Base-by-base conservation (phyloP, 352 stramenopile genomes). In the Nothophytophthora sp. region DNA sequence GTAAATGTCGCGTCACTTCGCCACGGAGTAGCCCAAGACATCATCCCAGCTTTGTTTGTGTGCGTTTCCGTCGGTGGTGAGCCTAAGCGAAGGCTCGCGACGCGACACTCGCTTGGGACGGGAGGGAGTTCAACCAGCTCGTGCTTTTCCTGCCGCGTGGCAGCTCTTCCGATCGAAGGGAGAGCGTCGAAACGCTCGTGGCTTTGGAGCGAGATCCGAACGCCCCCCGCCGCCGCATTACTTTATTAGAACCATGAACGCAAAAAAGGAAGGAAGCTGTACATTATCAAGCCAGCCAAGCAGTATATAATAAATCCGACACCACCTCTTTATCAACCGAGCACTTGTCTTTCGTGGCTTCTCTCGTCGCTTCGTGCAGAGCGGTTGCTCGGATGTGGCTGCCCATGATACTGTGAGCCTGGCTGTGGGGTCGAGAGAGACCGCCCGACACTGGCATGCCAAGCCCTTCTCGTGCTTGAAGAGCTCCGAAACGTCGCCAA, bases 1-100 rank as follows among this genome's bases (percentile, higher is more conserved):
- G 41, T 87, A 86, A 65, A 40, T n/a, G n/a, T n/a, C n/a, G n/a
- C n/a, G n/a, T n/a, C n/a, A n/a, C 37, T 41, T 16, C 32, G 30
- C 25, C 20, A 39, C 44, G 13, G 38, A 18, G 28, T 15, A 40
- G 38, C 22, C 16, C 27, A 27, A 32, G n/a, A n/a, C n/a, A 38
- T 25, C 23, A 50, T 34, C 32, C 35, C 27, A 58, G 32, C 43
- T 39, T 29, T 59, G 48, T 53, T 9, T 53, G 41, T 63, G 47
- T 52, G 56, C 50, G 42, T 52, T 46, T 55, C 9, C 29, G 29
- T 20, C 28, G 32, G 16, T 34, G 15, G 24, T 8, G 29, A 62
- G 44, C 28, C 24, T 27, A 67, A 57, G 32, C 29, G 51, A 50
- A 38, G 55, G 20, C 49, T 48, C 36, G 19, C 36, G 13, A n/a